Conservation (phyloP, 73 alveolate species). For the Paramecium biaurelia region DNA sequence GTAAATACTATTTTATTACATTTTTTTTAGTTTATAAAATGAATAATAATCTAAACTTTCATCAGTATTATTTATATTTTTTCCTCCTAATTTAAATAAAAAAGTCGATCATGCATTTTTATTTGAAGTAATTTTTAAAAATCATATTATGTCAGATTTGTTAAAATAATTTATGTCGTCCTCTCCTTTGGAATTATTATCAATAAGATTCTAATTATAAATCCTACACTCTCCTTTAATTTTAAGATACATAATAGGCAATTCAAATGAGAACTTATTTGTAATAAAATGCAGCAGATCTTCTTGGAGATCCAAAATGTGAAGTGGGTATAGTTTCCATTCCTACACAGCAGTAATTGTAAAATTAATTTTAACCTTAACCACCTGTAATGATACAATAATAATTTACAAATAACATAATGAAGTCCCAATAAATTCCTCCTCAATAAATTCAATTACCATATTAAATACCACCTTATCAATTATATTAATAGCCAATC, state of each 20-base stretch:
- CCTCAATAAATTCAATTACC: background rate
- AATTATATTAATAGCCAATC: background rate
- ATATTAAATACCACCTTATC: background rate
- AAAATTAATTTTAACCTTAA: background rate
- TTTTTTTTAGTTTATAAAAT: background rate
- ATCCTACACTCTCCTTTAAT: background rate
- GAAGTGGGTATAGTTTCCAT: background rate
- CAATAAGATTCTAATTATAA: background rate
- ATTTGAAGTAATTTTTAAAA: background rate
- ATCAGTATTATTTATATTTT: background rate
- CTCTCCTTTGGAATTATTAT: background rate
- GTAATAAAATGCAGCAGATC: background rate
- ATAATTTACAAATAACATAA: background rate
- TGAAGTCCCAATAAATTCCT: background rate
- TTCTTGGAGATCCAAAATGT: background rate
- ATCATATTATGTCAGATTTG: background rate
- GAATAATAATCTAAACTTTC: background rate
- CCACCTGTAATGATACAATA: background rate
- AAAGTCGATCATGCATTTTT: background rate
- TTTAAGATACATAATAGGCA: background rate
- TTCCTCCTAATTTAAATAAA: background rate
- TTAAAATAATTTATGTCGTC: background rate
- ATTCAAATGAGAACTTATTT: background rate
- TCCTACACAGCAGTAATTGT: background rate
- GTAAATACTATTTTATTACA: background rate